Percentiles rank a stretch among this genome's conserved stretches.
These are phyloP conservation scores for Magnaporthiopsis rhizophila DNA, from an alignment of 2,329 filamentous ascomycete species.

Conservation along the genomic window DNA sequence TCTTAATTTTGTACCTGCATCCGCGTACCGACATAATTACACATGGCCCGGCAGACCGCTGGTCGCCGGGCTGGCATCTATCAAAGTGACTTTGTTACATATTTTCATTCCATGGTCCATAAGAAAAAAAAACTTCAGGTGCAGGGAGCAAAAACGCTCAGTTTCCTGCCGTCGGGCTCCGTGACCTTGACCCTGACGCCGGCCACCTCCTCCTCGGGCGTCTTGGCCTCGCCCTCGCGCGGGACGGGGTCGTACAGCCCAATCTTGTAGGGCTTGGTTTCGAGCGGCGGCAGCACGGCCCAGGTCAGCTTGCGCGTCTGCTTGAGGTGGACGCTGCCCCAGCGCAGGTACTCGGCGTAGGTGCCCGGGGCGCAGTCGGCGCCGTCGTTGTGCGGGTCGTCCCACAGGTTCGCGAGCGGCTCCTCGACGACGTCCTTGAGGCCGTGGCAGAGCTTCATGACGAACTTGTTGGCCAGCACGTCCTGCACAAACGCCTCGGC, in stretches of 20 bases:
- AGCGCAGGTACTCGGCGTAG: conserved; percentile 7
- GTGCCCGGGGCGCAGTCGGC: conserved; percentile 4
- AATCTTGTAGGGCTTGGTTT: not conserved
- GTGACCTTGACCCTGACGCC: conserved; percentile 86
- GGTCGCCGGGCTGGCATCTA: not conserved
- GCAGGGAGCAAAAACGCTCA: not conserved
- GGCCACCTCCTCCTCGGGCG: conserved; percentile 55
- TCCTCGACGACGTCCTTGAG: not conserved
- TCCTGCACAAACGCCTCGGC: conserved; percentile 8
- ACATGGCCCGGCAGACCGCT: not conserved
- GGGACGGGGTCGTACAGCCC: conserved; percentile 86
- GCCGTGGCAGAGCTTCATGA: conserved; percentile 9
- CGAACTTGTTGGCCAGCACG: conserved; percentile 8
- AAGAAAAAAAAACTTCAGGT: too few relatives aligned
- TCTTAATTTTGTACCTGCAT: too few relatives aligned
- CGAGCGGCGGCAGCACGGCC: not conserved
- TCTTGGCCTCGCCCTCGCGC: conserved; percentile 60
- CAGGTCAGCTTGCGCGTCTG: not conserved
- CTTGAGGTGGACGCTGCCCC: conserved; percentile 1
- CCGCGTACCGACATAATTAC: not conserved
- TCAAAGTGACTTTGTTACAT: not conserved
- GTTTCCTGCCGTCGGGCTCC: conserved; percentile 81
- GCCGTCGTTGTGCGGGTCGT: conserved; percentile 3
- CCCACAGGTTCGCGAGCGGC: conserved; percentile 8
- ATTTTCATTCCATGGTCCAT: too few relatives aligned